phyloP scores from a whole-genome alignment of 257 asterid genomes.

The Rauvolfia tetraphylla region DNA sequence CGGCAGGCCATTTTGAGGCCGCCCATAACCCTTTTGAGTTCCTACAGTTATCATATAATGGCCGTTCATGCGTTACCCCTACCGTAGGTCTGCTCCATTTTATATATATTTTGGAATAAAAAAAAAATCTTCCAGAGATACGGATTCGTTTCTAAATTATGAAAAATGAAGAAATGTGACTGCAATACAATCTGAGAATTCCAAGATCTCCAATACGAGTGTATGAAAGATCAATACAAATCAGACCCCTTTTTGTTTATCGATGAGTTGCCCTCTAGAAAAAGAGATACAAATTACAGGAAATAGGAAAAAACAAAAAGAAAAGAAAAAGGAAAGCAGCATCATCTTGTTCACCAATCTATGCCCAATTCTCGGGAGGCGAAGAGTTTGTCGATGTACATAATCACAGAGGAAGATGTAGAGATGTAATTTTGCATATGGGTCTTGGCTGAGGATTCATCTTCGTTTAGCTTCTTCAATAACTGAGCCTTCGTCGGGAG shows the following conservation, averaged over 20 bases:
- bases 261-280: background rate
- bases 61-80: background rate
- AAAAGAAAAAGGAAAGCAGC: conserved; percentile 12
- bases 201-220: too few species aligned
- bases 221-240: background rate
- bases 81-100: background rate
- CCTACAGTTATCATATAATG: background rate
- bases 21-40: background rate
- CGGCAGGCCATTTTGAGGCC: background rate
- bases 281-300: background rate
- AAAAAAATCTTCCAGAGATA: too few species aligned
- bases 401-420: conserved; percentile 45
- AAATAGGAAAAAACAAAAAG: background rate
- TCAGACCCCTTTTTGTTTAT: conserved; percentile 3
- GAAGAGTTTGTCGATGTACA: conserved; percentile 69
- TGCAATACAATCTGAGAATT: background rate
- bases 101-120: too few species aligned
- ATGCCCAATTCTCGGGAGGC: conserved; percentile 58
- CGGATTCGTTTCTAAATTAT: too few species aligned
- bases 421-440: conserved; percentile 69
- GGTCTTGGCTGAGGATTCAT: conserved; percentile 62
- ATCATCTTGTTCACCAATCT: conserved; percentile 55
- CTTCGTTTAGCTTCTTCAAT: conserved; percentile 77
- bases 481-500: conserved; percentile 85
- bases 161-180: background rate